Evolutionary conservation across 2,329 filamentous ascomycete species (phyloP).

Genomic region (Colletotrichum salicis): DNA sequence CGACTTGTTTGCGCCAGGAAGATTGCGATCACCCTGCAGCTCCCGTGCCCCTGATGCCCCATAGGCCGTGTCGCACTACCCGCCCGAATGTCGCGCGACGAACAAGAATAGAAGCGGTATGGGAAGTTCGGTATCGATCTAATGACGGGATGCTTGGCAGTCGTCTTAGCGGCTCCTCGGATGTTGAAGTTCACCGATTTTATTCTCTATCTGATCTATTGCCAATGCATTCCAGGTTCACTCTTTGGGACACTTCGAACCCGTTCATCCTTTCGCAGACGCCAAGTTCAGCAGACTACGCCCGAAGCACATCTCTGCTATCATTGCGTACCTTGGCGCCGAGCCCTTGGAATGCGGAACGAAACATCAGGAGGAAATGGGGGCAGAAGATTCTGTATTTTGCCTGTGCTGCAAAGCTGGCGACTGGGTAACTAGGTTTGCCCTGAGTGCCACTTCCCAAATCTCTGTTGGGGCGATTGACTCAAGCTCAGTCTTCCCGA

Average conservation of each 20-base stretch:
- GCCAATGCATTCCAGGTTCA: not conserved
- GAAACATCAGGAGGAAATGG: constrained; percentile 5
- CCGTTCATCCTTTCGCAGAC: not conserved
- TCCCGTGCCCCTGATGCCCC: not conserved
- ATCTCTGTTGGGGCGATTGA: constrained; percentile 5
- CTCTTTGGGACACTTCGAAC: not conserved
- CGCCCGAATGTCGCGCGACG: not conserved
- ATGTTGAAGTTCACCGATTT: not conserved
- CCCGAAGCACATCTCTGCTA: not conserved
- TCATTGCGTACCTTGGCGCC: constrained; percentile 16
- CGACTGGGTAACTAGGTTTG: not conserved
- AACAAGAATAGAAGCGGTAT: constrained; percentile 11
- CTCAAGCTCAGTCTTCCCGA: constrained; percentile 21
- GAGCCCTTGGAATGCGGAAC: constrained; percentile 11
- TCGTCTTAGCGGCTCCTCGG: constrained; percentile 4
- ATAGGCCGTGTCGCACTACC: constrained; percentile 1
- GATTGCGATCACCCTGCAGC: not conserved
- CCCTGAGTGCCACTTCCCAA: not conserved
- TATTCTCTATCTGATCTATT: not conserved
- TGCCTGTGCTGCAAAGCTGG: not conserved
- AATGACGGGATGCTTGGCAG: not conserved
- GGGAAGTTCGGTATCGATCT: not conserved
- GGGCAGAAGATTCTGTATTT: not conserved
- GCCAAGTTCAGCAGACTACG: not conserved
- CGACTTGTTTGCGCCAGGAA: not conserved